Percentiles rank a stretch among this genome's conserved stretches.
Evolutionary conservation across 1,284 basidiomycete species (phyloP).

Genomic region (Neolentinus lepideus): DNA sequence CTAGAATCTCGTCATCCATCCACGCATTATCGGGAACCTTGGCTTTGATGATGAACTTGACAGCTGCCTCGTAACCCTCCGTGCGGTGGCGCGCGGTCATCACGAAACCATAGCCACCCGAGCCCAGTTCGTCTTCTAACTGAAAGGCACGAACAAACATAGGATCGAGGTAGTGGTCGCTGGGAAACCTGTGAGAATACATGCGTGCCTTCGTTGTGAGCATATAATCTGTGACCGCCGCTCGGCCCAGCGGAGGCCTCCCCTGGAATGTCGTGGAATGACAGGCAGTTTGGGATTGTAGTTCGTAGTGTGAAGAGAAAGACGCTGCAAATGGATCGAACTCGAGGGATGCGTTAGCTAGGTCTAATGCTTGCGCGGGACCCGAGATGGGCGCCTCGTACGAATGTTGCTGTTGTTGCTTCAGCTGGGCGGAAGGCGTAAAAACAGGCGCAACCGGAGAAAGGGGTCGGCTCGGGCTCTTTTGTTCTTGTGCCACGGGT

Average conservation of each 20-base stretch:
- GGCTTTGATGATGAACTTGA: constrained; percentile 89
- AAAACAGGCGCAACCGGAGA: background rate
- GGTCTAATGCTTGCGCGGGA: constrained; percentile 17
- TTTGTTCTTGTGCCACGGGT: background rate
- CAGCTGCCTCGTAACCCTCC: constrained; percentile 67
- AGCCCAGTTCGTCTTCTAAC: constrained; percentile 77
- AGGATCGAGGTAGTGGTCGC: constrained; percentile 54
- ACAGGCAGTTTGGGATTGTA: background rate
- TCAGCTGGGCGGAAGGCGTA: background rate
- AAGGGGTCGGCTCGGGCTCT: background rate
- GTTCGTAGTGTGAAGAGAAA: constrained; percentile 9
- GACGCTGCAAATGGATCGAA: constrained; percentile 17
- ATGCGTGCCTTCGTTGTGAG: constrained; percentile 18
- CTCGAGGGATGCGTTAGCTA: constrained; percentile 21
- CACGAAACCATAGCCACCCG: constrained; percentile 91
- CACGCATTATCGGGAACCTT: constrained; percentile 78
- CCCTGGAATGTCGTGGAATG: background rate
- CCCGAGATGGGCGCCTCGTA: constrained; percentile 11
- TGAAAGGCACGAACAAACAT: constrained; percentile 63
- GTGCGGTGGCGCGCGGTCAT: constrained; percentile 63
- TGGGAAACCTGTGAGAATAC: constrained; percentile 54
- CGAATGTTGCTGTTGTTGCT: background rate
- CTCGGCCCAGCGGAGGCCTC: background rate
- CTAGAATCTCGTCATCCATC: constrained; percentile 58
- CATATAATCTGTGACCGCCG: background rate